Conservation (phyloP, 2,329 filamentous ascomycete species). For the Xylaria sp. region DNA sequence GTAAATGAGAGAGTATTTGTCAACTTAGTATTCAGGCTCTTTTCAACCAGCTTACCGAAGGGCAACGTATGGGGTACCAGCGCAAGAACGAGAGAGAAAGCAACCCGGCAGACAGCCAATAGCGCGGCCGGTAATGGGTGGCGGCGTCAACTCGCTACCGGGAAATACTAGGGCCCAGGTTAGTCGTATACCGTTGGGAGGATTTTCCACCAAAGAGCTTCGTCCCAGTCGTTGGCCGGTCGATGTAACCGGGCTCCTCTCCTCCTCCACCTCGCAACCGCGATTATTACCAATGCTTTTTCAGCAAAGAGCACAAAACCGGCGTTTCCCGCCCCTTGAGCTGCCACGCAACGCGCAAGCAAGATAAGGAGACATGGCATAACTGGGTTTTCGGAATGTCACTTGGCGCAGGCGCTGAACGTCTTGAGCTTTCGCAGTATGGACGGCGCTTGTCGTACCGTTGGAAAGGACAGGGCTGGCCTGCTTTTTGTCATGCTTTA, state of each 20-base stretch:
- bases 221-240: not conserved
- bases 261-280: not conserved
- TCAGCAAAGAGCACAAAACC: conserved; percentile 12
- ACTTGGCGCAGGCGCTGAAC: not conserved
- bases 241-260: conserved; percentile 11
- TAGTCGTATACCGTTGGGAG: conserved; percentile 8
- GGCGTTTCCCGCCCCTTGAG: conserved; percentile 3
- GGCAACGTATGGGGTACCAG: conserved; percentile 14
- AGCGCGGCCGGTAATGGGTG: not conserved
- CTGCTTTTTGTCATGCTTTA: conserved; percentile 1
- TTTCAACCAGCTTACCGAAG: conserved; percentile 23
- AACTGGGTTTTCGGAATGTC: conserved; percentile 12
- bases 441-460: conserved; percentile 23
- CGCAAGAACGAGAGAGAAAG: conserved; percentile 5
- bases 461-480: conserved; percentile 1
- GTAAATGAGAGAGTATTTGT: conserved; percentile 24
- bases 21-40: conserved; percentile 37
- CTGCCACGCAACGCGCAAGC: not conserved
- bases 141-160: conserved; percentile 26
- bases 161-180: conserved; percentile 11
- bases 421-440: conserved; percentile 5
- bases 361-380: conserved; percentile 1
- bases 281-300: conserved; percentile 28
- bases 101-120: conserved; percentile 25
- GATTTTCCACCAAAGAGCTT: conserved; percentile 25